A percentile compares a stretch with the other conserved stretches of the same genome.
Evolutionary conservation across 768 basidiomycete genomes (phyloP).

Genomic region (Ramaria rubella): DNA sequence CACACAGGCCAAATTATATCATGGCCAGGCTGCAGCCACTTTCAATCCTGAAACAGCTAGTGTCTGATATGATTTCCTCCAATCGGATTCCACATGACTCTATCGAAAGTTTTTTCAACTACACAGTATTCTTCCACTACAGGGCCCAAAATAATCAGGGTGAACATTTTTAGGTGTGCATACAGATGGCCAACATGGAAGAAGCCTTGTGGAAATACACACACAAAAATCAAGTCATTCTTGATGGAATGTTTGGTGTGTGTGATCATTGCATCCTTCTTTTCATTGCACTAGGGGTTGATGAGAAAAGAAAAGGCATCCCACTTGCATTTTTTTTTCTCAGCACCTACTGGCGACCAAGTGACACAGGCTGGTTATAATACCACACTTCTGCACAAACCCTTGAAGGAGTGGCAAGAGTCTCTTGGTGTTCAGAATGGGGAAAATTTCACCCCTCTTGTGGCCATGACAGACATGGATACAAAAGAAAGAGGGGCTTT

Average conservation of each 20-base stretch:
- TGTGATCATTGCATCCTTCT: slow-evolving; percentile 9
- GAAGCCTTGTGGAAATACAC: slow-evolving; percentile 19
- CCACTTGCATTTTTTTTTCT: neutral
- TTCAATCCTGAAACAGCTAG: slow-evolving; percentile 6
- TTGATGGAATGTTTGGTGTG: slow-evolving; percentile 22
- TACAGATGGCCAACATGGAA: slow-evolving; percentile 21
- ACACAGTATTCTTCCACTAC: slow-evolving; percentile 25
- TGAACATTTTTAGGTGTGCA: slow-evolving; percentile 28
- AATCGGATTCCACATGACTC: slow-evolving; percentile 16
- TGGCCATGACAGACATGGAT: neutral
- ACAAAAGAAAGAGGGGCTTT: neutral
- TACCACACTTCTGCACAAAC: neutral
- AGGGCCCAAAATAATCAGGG: slow-evolving; percentile 11
- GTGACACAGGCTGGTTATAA: too few relatives aligned
- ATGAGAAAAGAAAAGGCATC: slow-evolving; percentile 16
- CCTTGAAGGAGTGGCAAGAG: neutral
- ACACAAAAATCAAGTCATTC: slow-evolving; percentile 18
- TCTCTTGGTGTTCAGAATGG: neutral
- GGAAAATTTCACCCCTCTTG: neutral
- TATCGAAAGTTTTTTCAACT: slow-evolving; percentile 17
- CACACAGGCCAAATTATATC: slow-evolving; percentile 1
- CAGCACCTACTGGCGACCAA: neutral
- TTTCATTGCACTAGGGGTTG: neutral
- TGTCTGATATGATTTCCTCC: slow-evolving; percentile 7
- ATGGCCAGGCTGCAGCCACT: neutral